phyloP scores from a whole-genome alignment of 2,329 filamentous ascomycete species.

The Phialemoniopsis sp. region DNA sequence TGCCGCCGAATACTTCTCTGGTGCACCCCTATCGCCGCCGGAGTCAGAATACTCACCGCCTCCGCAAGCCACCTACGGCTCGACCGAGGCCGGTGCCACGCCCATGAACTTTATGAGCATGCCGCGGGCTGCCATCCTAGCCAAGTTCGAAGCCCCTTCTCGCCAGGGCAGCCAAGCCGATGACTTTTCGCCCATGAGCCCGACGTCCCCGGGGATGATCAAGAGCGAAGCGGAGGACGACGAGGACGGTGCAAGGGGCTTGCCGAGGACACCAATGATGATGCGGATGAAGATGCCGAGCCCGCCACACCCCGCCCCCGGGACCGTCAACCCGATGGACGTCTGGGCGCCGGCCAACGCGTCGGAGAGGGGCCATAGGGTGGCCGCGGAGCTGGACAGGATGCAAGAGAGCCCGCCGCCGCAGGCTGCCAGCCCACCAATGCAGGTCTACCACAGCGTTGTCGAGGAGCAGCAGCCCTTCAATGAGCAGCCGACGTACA shows the following conservation, averaged over 20 bases:
- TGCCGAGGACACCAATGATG: constrained; percentile 10
- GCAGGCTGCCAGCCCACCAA: constrained; percentile 3
- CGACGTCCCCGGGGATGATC: constrained; percentile 3
- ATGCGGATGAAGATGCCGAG: constrained; percentile 11
- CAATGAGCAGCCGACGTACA: too few species aligned
- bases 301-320: constrained; percentile 29
- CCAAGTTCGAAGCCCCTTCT: background rate
- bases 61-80: background rate
- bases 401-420: constrained; percentile 23
- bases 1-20: constrained; percentile 18
- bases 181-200: constrained; percentile 13
- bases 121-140: constrained; percentile 2
- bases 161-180: too few species aligned
- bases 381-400: constrained; percentile 27
- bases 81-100: constrained; percentile 2
- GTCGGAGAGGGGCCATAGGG: constrained; percentile 24
- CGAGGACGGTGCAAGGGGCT: constrained; percentile 4
- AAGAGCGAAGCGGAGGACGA: constrained; percentile 3
- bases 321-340: constrained; percentile 50
- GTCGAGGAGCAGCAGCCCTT: background rate
- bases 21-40: constrained; percentile 16
- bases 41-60: constrained; percentile 5
- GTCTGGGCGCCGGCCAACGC: constrained; percentile 41
- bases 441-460: background rate
- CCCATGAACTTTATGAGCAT: constrained; percentile 8